A percentile compares a stretch with the other conserved stretches of the same genome.
Evolutionary conservation across 768 basidiomycete species (phyloP).

Genomic region (Kwoniella bestiolae): DNA sequence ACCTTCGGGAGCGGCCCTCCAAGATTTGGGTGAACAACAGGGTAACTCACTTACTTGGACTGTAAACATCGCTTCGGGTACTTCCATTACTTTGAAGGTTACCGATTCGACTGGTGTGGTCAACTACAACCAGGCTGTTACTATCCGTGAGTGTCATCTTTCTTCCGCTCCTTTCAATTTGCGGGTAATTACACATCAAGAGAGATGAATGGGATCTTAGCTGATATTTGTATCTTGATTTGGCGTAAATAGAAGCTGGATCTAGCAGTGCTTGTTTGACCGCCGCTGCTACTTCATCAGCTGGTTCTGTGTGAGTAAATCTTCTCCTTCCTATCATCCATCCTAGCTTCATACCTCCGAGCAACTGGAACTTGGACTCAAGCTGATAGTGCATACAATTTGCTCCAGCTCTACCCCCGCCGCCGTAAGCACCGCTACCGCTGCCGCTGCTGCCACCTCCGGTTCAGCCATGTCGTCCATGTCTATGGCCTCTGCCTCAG

Average conservation of each 20-base stretch:
- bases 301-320: conserved; percentile 21
- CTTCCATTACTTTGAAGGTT: conserved; percentile 65
- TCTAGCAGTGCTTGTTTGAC: conserved; percentile 22
- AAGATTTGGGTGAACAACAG: conserved; percentile 37
- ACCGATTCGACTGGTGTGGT: conserved; percentile 66
- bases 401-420: conserved; percentile 33
- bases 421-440: conserved; percentile 31
- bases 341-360: not conserved
- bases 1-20: conserved; percentile 39
- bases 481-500: conserved; percentile 5
- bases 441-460: conserved; percentile 18
- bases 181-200: not conserved
- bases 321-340: not conserved
- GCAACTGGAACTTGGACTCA: too few species aligned
- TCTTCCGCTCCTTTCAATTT: not conserved
- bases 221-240: not conserved
- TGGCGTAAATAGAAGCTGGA: conserved; percentile 19
- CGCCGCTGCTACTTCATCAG: conserved; percentile 14
- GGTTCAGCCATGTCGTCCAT: not conserved
- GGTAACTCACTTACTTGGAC: conserved; percentile 45
- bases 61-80: conserved; percentile 53
- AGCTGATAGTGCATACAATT: too few species aligned
- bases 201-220: not conserved
- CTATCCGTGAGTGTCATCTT: conserved; percentile 21
- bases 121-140: conserved; percentile 37